Percentiles rank a stretch among this genome's conserved stretches.
Evolutionary conservation across 106 monocot species (phyloP).

Genomic region (Acanthochlamys bracteata): DNA sequence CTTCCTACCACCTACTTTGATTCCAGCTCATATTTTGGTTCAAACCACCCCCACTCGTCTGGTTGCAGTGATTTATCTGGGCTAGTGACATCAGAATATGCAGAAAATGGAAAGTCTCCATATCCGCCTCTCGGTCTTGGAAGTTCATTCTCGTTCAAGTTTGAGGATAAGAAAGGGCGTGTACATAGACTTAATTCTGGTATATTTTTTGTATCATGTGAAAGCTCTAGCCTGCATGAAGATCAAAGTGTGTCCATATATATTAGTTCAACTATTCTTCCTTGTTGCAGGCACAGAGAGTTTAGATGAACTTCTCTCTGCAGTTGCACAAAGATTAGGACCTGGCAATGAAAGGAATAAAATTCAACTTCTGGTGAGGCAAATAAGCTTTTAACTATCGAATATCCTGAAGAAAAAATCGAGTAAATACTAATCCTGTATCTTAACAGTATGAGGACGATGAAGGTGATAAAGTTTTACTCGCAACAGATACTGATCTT

Average conservation of each 20-base stretch:
- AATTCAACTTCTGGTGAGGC: constrained; percentile 57
- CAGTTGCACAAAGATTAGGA: constrained; percentile 55
- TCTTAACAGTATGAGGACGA: constrained; percentile 94
- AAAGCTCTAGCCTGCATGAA: neutral
- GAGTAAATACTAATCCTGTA: too few species aligned
- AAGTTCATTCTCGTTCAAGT: constrained; percentile 72
- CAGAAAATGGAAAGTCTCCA: constrained; percentile 41
- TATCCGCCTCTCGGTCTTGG: constrained; percentile 62
- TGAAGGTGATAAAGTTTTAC: constrained; percentile 77
- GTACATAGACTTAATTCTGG: constrained; percentile 86
- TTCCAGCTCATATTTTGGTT: neutral
- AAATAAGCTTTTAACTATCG: too few species aligned
- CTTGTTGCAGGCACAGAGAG: constrained; percentile 47
- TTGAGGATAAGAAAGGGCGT: constrained; percentile 60
- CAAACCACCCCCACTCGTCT: neutral
- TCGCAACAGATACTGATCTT: constrained; percentile 71
- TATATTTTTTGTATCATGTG: neutral
- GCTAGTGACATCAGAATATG: constrained; percentile 61
- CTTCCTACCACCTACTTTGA: neutral
- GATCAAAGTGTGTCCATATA: neutral
- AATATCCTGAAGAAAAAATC: too few species aligned
- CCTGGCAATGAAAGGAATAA: constrained; percentile 21
- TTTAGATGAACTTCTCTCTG: constrained; percentile 53
- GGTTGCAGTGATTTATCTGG: constrained; percentile 61
- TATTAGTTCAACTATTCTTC: too few species aligned